These are phyloP conservation scores for Podila minutissima DNA, from an alignment of 192 early-diverging fungal species.

Conservation along the genomic window DNA sequence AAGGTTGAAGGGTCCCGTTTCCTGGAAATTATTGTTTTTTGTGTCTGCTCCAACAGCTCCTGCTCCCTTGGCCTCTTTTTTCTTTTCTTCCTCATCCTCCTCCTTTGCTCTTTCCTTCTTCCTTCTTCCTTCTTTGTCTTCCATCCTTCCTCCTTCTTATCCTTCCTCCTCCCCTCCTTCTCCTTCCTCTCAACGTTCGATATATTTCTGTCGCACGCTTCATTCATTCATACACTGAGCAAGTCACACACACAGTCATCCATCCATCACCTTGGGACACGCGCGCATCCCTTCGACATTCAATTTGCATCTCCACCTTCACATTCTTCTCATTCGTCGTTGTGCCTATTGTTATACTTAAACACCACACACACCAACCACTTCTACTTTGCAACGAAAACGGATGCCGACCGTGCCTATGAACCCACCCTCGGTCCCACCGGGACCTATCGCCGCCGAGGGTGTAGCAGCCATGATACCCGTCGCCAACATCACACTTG, in stretches of 20 bases:
- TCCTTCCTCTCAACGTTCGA: background rate
- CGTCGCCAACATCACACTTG: conserved; percentile 53
- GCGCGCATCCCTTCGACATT: background rate
- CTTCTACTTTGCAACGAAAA: background rate
- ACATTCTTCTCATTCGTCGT: background rate
- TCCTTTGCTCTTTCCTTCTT: background rate
- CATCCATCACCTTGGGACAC: too few relatives aligned
- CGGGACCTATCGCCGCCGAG: conserved; percentile 19
- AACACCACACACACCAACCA: background rate
- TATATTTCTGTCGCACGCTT: background rate
- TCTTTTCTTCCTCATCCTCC: background rate
- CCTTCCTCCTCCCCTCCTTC: background rate
- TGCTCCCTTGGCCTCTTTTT: background rate
- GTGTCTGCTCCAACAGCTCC: background rate
- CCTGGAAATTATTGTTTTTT: conserved; percentile 16
- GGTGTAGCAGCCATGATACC: conserved; percentile 48
- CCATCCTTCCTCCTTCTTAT: background rate
- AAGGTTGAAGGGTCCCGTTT: background rate
- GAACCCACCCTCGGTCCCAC: conserved; percentile 22
- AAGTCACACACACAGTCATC: too few relatives aligned
- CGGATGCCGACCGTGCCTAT: conserved; percentile 10
- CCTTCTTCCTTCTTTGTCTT: background rate
- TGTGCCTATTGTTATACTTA: background rate
- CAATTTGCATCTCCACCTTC: background rate
- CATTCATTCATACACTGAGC: background rate